Base-by-base conservation (phyloP, 768 basidiomycete species). In the Ramaria rubella region DNA sequence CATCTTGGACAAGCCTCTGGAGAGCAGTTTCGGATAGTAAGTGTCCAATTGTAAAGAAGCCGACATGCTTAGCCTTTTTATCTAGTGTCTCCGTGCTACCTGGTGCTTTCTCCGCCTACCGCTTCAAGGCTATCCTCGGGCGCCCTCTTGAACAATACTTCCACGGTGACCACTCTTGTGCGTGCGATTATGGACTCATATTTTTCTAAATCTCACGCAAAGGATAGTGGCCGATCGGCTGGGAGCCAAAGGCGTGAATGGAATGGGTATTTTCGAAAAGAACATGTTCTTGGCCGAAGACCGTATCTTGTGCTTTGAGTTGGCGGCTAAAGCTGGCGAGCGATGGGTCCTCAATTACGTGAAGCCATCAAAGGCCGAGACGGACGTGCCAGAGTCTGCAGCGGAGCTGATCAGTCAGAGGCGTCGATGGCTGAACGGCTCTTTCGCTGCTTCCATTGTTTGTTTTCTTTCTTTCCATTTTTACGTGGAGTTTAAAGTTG, bases 251-350 rank as follows among this genome's bases (percentile, higher is more conserved):
- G 95, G 94, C 71, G 90, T 94, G 54, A 84, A 95, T 60, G 94
- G 93, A 44, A 96, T 96, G 94, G 86, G 87, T 69, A 94, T 96
- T 64, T 95, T 96, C 76, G 93, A 90, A 31, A 95, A 94, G 74
- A 95, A 94, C 70, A 87, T 86, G 83, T 83, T 84, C 74, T 72
- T 89, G 66, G 92, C 92, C 57, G 93, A 94, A 73, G 93, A 95
- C 76, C 90, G 94, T 76, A 97, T 97, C 61, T 79, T 97, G 26
- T 97, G 94, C 72, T 98, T 97, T 72, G 94, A 98, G 69, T 77
- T 98, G 52, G 94, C 94, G 21, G 93, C 94, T 11, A 98, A 97
- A 71, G 83, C 81, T 1, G 79, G 80, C 40, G 90, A 91, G 61
- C 75, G 79, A 59, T 98, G 95, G 95, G 90, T 87, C 2, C 73